A percentile compares a stretch with the other conserved stretches of the same genome.
phyloP scores from a whole-genome alignment of 768 basidiomycete species.

The Chiua virens region DNA sequence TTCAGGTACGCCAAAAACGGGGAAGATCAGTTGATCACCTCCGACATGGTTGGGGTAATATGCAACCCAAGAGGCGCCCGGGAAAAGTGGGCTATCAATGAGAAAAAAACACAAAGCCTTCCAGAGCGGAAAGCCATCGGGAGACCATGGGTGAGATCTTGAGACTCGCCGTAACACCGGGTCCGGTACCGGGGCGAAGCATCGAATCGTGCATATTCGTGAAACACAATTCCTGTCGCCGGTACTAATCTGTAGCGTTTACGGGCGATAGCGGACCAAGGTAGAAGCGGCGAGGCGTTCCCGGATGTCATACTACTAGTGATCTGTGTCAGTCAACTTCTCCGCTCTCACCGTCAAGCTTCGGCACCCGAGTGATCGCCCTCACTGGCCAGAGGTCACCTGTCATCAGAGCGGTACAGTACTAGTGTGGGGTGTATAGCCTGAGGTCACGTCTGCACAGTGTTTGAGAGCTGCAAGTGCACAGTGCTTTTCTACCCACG shows the following conservation, averaged over 20 bases:
- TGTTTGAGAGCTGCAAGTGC: too few species aligned
- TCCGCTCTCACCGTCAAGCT: slow-evolving; percentile 13
- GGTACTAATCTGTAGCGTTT: not conserved
- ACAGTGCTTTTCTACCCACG: too few species aligned
- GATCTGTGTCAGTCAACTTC: not conserved
- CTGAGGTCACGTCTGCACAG: too few species aligned
- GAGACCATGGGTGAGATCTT: slow-evolving; percentile 3
- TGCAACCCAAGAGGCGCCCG: not conserved
- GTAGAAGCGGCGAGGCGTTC: slow-evolving; percentile 12
- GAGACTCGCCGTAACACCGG: slow-evolving; percentile 5
- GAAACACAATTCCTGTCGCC: slow-evolving; percentile 3
- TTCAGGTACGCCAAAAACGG: slow-evolving; percentile 15
- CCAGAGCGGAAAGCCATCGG: not conserved
- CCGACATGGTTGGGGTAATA: not conserved
- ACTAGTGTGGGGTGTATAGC: too few species aligned
- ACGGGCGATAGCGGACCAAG: slow-evolving; percentile 7
- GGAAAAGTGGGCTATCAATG: not conserved
- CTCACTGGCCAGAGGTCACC: not conserved
- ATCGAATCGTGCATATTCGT: slow-evolving; percentile 1
- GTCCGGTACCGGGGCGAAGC: slow-evolving; percentile 20
- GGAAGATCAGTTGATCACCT: slow-evolving; percentile 19
- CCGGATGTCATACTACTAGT: not conserved
- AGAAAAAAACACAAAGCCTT: not conserved
- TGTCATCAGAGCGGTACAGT: not conserved
- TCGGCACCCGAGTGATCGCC: slow-evolving; percentile 7